Evolutionary conservation across 176 grass and related monocot genomes (phyloP).

Genomic region (Carex cristatella): DNA sequence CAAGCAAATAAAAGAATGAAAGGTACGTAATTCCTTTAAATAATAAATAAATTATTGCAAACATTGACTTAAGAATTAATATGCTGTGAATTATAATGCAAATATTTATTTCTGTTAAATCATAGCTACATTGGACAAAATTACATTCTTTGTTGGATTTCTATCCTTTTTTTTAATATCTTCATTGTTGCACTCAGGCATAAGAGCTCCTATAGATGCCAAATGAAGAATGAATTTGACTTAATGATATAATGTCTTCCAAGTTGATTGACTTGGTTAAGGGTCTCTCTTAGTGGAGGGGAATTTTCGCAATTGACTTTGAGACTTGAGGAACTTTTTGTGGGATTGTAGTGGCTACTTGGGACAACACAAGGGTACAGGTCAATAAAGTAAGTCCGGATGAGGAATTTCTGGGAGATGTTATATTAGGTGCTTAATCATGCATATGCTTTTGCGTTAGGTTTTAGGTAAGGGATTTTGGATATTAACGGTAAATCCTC

Average conservation of each 20-base stretch:
- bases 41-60: not conserved
- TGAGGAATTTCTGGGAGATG: not conserved
- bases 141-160: not conserved
- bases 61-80: not conserved
- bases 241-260: slow-evolving; percentile 17
- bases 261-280: slow-evolving; percentile 6
- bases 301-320: not conserved
- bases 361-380: not conserved
- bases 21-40: not conserved
- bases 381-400: not conserved
- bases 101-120: not conserved
- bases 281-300: not conserved
- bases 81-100: not conserved
- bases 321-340: slow-evolving; percentile 3
- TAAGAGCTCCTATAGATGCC: slow-evolving; percentile 16
- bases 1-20: not conserved
- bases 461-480: slow-evolving; percentile 18
- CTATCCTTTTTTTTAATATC: not conserved
- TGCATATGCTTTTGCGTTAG: not conserved
- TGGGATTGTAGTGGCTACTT: not conserved
- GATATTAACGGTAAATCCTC: not conserved
- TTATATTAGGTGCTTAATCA: slow-evolving; percentile 2
- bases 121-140: not conserved
- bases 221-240: slow-evolving; percentile 23
- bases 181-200: slow-evolving; percentile 9